A percentile compares a stretch with the other conserved stretches of the same genome.
Conservation (phyloP, 2,329 filamentous ascomycete species). For the Pezicula carpinea region DNA sequence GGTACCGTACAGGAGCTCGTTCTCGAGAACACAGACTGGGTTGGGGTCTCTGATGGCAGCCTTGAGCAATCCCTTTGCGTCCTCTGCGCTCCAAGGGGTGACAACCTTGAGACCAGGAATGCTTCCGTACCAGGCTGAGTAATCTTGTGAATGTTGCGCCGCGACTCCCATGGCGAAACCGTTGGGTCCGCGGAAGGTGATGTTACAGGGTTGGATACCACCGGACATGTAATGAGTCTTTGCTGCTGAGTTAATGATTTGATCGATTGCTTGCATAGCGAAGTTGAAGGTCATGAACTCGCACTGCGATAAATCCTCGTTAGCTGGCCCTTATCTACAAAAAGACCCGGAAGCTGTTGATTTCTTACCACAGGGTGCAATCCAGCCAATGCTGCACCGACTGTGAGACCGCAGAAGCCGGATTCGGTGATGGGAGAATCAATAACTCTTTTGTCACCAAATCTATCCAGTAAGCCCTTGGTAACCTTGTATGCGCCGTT, state of each 20-base stretch:
- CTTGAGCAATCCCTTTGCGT: conserved; percentile 97
- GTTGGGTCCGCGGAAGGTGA: conserved; percentile 99
- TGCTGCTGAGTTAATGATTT: conserved; percentile 97
- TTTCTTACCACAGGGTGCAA: conserved; percentile 83
- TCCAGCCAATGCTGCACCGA: conserved; percentile 91
- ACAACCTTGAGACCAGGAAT: conserved; percentile 98
- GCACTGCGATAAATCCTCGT: conserved; percentile 50
- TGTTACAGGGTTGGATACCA: conserved; percentile 98
- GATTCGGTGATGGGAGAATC: conserved; percentile 98
- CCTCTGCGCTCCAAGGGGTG: conserved; percentile 91
- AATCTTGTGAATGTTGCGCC: conserved; percentile 98
- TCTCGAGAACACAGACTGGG: conserved; percentile 86
- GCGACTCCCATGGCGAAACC: conserved; percentile 94
- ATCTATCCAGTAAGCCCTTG: conserved; percentile 93
- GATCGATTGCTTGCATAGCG: conserved; percentile 99
- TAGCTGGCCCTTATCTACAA: conserved; percentile 11
- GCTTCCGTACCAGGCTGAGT: conserved; percentile 97
- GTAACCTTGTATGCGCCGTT: conserved; percentile 99
- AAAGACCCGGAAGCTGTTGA: conserved; percentile 4
- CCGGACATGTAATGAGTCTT: conserved; percentile 99
- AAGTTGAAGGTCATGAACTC: conserved; percentile 99
- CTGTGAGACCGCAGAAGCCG: conserved; percentile 88
- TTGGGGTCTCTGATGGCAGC: conserved; percentile 97
- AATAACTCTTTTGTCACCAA: conserved; percentile 95
- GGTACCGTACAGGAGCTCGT: conserved; percentile 89